These are phyloP conservation scores for Boletellus ananas DNA, from an alignment of 768 basidiomycete genomes.

Conservation along the genomic window DNA sequence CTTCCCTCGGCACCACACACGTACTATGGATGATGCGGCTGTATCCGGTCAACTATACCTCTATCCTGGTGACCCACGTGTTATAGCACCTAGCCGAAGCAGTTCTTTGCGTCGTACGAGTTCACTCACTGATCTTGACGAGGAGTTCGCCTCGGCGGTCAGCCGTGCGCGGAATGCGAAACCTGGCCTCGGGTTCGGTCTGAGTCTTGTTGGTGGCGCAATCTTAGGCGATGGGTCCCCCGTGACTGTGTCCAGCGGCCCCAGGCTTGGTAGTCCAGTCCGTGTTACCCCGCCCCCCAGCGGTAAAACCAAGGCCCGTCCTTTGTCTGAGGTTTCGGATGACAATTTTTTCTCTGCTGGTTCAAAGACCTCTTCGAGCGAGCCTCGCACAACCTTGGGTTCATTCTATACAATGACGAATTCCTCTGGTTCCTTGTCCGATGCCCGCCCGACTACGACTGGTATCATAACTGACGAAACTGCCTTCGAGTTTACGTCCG, in stretches of 20 bases:
- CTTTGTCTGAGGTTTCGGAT: constrained; percentile 36
- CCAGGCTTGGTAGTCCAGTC: constrained; percentile 41
- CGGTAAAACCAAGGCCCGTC: constrained; percentile 28
- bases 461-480: constrained; percentile 39
- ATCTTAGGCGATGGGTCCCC: constrained; percentile 54
- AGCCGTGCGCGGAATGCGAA: constrained; percentile 39
- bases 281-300: constrained; percentile 46
- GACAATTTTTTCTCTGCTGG: constrained; percentile 47
- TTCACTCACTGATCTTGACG: constrained; percentile 73
- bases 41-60: constrained; percentile 63
- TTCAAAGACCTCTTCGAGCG: constrained; percentile 31
- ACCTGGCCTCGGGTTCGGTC: constrained; percentile 42
- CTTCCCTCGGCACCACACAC: constrained; percentile 54
- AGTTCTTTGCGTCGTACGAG: constrained; percentile 60
- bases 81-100: constrained; percentile 65
- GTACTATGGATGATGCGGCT: constrained; percentile 71
- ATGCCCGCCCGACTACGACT: constrained; percentile 26
- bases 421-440: constrained; percentile 31
- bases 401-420: constrained; percentile 36
- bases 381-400: constrained; percentile 22
- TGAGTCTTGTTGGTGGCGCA: constrained; percentile 39
- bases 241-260: constrained; percentile 70
- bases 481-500: constrained; percentile 35
- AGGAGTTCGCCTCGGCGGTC: constrained; percentile 48
- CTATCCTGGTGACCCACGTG: constrained; percentile 69